Conservation (phyloP, 192 early-diverging fungal genomes). For the Mortierella antarctica region DNA sequence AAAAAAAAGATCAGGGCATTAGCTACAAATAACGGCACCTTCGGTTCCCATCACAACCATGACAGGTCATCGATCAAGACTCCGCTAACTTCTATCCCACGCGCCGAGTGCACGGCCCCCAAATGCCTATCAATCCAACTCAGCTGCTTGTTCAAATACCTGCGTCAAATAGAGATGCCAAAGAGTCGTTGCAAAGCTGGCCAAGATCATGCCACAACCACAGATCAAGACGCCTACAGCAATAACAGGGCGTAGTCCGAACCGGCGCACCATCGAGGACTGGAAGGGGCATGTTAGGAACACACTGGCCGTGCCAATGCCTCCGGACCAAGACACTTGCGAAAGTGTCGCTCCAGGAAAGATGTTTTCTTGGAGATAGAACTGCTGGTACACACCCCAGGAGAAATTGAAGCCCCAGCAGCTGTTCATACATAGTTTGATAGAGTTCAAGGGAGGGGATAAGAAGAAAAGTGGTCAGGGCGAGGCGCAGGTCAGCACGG, state of each 20-base stretch:
- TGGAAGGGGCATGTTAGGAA: slow-evolving; percentile 42
- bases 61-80: no score
- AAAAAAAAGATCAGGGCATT: background rate
- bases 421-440: background rate
- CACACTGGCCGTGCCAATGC: slow-evolving; percentile 23
- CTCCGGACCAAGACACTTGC: slow-evolving; percentile 33
- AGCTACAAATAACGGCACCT: background rate
- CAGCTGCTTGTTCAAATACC: slow-evolving; percentile 2
- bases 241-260: slow-evolving; percentile 19
- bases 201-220: slow-evolving; percentile 62
- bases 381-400: slow-evolving; percentile 43
- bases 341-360: slow-evolving; percentile 20
- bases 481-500: background rate
- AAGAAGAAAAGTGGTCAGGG: background rate
- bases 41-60: no score
- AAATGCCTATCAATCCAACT: background rate
- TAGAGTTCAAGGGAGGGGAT: background rate
- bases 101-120: background rate
- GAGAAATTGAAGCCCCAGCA: slow-evolving; percentile 40
- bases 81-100: no score
- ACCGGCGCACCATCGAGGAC: slow-evolving; percentile 10
- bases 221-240: slow-evolving; percentile 20
- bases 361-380: slow-evolving; percentile 22
- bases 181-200: slow-evolving; percentile 68
- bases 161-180: slow-evolving; percentile 79